phyloP scores from a whole-genome alignment of 192 early-diverging fungal species.

The Cetraspora pellucida region DNA sequence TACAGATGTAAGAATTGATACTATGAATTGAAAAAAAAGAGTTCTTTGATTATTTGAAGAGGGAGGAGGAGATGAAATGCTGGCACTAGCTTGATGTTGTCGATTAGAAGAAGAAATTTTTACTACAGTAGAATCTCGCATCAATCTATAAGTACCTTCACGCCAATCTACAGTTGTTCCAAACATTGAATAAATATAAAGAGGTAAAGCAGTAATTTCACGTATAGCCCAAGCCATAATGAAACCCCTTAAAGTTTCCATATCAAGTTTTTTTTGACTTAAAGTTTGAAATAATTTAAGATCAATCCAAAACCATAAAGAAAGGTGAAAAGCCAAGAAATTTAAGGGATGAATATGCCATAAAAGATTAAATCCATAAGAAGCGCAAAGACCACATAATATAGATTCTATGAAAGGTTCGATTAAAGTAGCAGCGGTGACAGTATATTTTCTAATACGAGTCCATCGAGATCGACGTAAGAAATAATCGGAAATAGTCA shows the following conservation, averaged over 20 bases:
- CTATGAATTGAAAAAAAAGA: slow-evolving; percentile 41
- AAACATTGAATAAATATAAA: slow-evolving; percentile 77
- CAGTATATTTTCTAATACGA: slow-evolving; percentile 91
- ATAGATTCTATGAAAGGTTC: slow-evolving; percentile 96
- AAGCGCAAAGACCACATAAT: slow-evolving; percentile 70
- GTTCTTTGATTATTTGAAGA: slow-evolving; percentile 36
- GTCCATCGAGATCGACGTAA: slow-evolving; percentile 89
- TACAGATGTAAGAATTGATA: slow-evolving; percentile 42
- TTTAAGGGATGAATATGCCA: slow-evolving; percentile 50
- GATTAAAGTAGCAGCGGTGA: slow-evolving; percentile 80
- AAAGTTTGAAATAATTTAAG: slow-evolving; percentile 55
- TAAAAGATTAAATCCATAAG: slow-evolving; percentile 66
- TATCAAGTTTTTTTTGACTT: slow-evolving; percentile 35
- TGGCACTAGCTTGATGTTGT: slow-evolving; percentile 13
- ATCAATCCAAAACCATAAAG: slow-evolving; percentile 65
- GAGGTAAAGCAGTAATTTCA: slow-evolving; percentile 81
- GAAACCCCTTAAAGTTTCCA: slow-evolving; percentile 53
- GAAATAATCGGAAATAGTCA: slow-evolving; percentile 80
- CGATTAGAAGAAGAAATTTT: slow-evolving; percentile 23
- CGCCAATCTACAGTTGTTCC: slow-evolving; percentile 90
- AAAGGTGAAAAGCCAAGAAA: slow-evolving; percentile 56
- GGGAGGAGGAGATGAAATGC: slow-evolving; percentile 26
- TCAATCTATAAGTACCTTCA: slow-evolving; percentile 66
- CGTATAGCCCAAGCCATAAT: slow-evolving; percentile 79
- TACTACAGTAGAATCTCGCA: slow-evolving; percentile 66